phyloP scores from a whole-genome alignment of 2,329 filamentous ascomycete species.

The Neofusicoccum ribis region DNA sequence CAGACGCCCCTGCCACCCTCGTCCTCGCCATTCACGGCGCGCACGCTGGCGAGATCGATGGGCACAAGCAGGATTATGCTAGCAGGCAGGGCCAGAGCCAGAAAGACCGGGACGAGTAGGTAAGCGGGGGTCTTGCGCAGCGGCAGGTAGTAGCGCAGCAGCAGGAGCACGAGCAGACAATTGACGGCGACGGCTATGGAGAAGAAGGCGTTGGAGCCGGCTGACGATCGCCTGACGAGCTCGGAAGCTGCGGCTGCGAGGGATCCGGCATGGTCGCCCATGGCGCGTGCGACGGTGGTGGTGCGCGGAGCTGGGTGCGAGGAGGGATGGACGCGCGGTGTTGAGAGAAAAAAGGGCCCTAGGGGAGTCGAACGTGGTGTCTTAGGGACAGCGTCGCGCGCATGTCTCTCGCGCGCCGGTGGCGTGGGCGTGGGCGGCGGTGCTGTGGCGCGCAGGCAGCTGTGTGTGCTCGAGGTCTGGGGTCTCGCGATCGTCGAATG shows the following conservation, averaged over 20 bases:
- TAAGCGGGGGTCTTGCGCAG: slow-evolving; percentile 88
- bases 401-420: background rate
- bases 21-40: slow-evolving; percentile 63
- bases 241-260: background rate
- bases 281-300: background rate
- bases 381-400: slow-evolving; percentile 12
- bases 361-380: background rate
- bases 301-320: background rate
- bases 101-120: slow-evolving; percentile 87
- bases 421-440: background rate
- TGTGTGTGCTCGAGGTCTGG: background rate
- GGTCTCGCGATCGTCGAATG: background rate
- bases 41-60: slow-evolving; percentile 89
- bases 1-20: slow-evolving; percentile 77
- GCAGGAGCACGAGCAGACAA: slow-evolving; percentile 74
- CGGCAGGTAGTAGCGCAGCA: slow-evolving; percentile 87
- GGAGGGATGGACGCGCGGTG: background rate
- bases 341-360: background rate
- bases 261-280: background rate
- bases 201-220: slow-evolving; percentile 79
- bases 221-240: slow-evolving; percentile 51
- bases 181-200: slow-evolving; percentile 71
- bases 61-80: slow-evolving; percentile 90
- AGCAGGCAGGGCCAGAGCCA: slow-evolving; percentile 89
- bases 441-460: background rate